Evolutionary conservation across 345 rosid species (phyloP).

Genomic region (Eucalyptus brandiana): DNA sequence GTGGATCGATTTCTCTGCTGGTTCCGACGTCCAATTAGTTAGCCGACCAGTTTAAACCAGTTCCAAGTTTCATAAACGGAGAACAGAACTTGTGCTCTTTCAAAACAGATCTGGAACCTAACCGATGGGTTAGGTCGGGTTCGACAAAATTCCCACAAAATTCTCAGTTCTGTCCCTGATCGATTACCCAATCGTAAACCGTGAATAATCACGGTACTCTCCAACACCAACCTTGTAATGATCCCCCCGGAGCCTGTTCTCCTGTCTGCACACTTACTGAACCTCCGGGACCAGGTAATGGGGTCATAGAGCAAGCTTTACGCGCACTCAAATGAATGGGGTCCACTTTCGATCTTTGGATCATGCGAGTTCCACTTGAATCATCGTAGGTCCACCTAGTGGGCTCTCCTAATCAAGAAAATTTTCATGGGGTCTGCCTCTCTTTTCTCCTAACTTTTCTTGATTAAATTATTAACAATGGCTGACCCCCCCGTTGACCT

Average conservation of each 20-base stretch:
- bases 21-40: neutral
- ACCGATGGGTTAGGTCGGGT: neutral
- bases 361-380: neutral
- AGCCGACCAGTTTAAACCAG: neutral
- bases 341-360: neutral
- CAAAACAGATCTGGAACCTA: neutral
- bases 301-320: neutral
- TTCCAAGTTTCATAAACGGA: neutral
- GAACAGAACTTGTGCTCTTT: neutral
- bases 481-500: slow-evolving; percentile 25
- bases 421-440: neutral
- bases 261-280: neutral
- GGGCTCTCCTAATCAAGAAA: neutral
- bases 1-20: neutral
- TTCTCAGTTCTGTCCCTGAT: neutral
- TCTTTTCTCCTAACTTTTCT: neutral
- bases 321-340: neutral
- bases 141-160: neutral
- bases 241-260: neutral
- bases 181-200: neutral
- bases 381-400: neutral
- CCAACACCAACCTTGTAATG: neutral
- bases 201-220: neutral
- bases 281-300: neutral
- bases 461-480: neutral